These are phyloP conservation scores for Carex kokanica DNA, from an alignment of 176 grass and related monocot species.

Conservation along the genomic window DNA sequence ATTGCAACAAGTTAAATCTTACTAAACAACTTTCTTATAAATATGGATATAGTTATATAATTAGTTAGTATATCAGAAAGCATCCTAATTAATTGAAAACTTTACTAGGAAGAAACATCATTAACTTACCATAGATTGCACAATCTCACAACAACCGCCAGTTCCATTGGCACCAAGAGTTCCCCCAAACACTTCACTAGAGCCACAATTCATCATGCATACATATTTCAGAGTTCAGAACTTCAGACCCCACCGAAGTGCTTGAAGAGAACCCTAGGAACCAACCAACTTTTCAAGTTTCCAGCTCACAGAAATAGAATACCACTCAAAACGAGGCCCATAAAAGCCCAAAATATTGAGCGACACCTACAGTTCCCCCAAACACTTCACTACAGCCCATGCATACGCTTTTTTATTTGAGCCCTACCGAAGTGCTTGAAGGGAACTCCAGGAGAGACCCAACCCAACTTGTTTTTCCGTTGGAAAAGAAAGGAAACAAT, in stretches of 20 bases:
- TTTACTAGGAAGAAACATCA: background rate
- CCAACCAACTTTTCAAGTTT: background rate
- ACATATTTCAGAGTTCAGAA: background rate
- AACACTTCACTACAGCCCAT: constrained; percentile 39
- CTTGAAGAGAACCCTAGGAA: constrained; percentile 30
- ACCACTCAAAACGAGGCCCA: background rate
- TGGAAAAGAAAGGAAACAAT: too few relatives aligned
- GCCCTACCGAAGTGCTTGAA: constrained; percentile 33
- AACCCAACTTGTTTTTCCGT: constrained; percentile 24
- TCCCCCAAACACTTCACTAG: constrained; percentile 55
- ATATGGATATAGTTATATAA: too few relatives aligned
- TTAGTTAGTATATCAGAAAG: too few relatives aligned
- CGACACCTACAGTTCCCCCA: constrained; percentile 35
- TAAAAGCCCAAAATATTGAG: background rate
- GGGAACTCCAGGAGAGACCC: constrained; percentile 27
- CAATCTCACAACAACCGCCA: background rate
- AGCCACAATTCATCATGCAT: background rate
- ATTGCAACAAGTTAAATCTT: too few relatives aligned
- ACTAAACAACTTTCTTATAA: too few relatives aligned
- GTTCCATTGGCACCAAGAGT: constrained; percentile 18
- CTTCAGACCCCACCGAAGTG: background rate
- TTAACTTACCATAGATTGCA: background rate
- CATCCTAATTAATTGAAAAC: too few relatives aligned
- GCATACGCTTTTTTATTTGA: background rate
- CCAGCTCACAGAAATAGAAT: background rate